Conservation (phyloP, 2,329 filamentous ascomycete genomes). For the Pestalotiopsis sp. region DNA sequence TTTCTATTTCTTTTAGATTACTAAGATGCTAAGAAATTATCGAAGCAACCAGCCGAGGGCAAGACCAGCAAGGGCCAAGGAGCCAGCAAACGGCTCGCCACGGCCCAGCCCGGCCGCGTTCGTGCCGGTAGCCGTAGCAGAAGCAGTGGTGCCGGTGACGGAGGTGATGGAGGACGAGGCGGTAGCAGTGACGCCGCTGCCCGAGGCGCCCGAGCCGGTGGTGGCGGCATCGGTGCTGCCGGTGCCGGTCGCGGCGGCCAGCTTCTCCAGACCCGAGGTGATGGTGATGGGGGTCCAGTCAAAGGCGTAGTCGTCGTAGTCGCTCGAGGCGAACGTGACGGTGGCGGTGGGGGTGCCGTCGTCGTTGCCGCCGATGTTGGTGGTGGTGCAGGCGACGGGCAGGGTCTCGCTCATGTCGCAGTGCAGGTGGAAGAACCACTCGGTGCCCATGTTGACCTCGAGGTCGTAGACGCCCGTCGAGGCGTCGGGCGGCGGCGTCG, state of each 20-base stretch:
- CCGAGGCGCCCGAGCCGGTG: background rate
- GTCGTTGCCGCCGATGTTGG: slow-evolving; percentile 11
- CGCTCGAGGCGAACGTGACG: background rate
- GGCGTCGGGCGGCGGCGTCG: slow-evolving; percentile 5
- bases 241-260: slow-evolving; percentile 7
- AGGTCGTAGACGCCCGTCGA: slow-evolving; percentile 10
- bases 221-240: background rate
- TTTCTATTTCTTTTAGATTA: background rate
- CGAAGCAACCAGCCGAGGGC: background rate
- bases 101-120: background rate
- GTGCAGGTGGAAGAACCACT: slow-evolving; percentile 10
- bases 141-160: background rate
- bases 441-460: background rate
- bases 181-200: background rate
- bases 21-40: background rate
- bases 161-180: background rate
- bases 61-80: slow-evolving; percentile 5
- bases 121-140: background rate
- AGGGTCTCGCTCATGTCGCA: slow-evolving; percentile 12
- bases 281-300: slow-evolving; percentile 12
- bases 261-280: slow-evolving; percentile 8
- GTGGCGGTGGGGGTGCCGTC: slow-evolving; percentile 9
- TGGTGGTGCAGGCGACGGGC: slow-evolving; percentile 8
- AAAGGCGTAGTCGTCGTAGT: background rate
- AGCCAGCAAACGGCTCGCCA: slow-evolving; percentile 3